Conservation (phyloP, 257 asterid species). For the Jaltomata sinuosa region DNA sequence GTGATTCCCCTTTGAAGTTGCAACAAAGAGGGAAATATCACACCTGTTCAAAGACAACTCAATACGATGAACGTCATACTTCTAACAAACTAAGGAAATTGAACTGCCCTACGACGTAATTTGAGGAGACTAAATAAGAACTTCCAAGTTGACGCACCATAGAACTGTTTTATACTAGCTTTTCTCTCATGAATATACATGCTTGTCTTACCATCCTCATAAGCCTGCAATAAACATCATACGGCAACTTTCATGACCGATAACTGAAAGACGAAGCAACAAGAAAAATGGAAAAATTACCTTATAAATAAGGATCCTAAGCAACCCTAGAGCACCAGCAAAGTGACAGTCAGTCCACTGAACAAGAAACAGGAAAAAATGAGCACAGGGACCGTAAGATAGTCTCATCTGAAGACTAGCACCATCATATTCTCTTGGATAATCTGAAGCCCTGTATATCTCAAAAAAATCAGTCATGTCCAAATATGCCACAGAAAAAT, state of each 20-base stretch:
- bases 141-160: conserved; percentile 44
- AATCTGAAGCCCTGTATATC: conserved; percentile 76
- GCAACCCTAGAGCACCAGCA: conserved; percentile 85
- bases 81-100: background rate
- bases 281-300: conserved; percentile 18
- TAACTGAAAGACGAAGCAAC: background rate
- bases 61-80: background rate
- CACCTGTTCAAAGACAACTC: conserved; percentile 33
- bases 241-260: background rate
- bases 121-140: background rate
- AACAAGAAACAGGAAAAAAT: conserved; percentile 65
- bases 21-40: conserved; percentile 85
- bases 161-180: conserved; percentile 72
- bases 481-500: background rate
- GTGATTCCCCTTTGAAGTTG: conserved; percentile 75
- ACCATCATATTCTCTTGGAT: conserved; percentile 61
- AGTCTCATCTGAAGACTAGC: conserved; percentile 91
- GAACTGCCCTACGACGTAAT: background rate
- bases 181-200: conserved; percentile 70
- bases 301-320: conserved; percentile 74
- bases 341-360: conserved; percentile 92
- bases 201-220: conserved; percentile 74
- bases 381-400: conserved; percentile 92
- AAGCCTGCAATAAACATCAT: conserved; percentile 49
- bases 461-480: conserved; percentile 1